Percentiles rank a stretch among this genome's conserved stretches.
Conservation (phyloP, 352 stramenopile genomes). For the Pythium dissotocum region DNA sequence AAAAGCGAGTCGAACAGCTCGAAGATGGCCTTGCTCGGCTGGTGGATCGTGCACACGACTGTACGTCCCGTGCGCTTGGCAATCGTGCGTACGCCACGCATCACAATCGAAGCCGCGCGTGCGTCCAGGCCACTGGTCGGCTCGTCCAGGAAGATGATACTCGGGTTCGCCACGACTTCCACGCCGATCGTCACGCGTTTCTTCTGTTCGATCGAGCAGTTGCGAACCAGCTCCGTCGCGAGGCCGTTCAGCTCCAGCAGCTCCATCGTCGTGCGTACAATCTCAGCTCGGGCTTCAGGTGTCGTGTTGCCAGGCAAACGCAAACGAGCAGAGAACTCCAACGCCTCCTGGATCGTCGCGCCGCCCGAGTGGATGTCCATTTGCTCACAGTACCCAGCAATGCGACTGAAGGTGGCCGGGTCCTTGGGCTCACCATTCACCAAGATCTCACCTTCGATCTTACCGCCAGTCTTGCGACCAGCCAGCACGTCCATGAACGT, state of each 20-base stretch:
- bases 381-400: slow-evolving; percentile 28
- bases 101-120: slow-evolving; percentile 84
- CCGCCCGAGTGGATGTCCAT: slow-evolving; percentile 28
- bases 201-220: slow-evolving; percentile 86
- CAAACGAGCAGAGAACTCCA: slow-evolving; percentile 22
- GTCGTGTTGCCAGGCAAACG: slow-evolving; percentile 13
- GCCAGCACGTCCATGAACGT: slow-evolving; percentile 92
- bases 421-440: slow-evolving; percentile 25
- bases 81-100: slow-evolving; percentile 83
- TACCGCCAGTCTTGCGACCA: slow-evolving; percentile 81
- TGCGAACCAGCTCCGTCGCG: slow-evolving; percentile 58
- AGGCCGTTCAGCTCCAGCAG: slow-evolving; percentile 55
- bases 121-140: slow-evolving; percentile 89
- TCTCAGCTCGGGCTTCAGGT: slow-evolving; percentile 18
- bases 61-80: slow-evolving; percentile 78
- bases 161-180: slow-evolving; percentile 92
- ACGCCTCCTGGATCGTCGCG: slow-evolving; percentile 30
- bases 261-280: slow-evolving; percentile 48
- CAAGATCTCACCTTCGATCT: slow-evolving; percentile 47
- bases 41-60: slow-evolving; percentile 72
- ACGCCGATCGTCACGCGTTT: slow-evolving; percentile 93
- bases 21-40: slow-evolving; percentile 88
- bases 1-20: slow-evolving; percentile 87
- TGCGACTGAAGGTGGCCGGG: slow-evolving; percentile 17
- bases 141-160: slow-evolving; percentile 94